Evolutionary conservation across 2,329 filamentous ascomycete species (phyloP).

Genomic region (Nigrospora oryzae): DNA sequence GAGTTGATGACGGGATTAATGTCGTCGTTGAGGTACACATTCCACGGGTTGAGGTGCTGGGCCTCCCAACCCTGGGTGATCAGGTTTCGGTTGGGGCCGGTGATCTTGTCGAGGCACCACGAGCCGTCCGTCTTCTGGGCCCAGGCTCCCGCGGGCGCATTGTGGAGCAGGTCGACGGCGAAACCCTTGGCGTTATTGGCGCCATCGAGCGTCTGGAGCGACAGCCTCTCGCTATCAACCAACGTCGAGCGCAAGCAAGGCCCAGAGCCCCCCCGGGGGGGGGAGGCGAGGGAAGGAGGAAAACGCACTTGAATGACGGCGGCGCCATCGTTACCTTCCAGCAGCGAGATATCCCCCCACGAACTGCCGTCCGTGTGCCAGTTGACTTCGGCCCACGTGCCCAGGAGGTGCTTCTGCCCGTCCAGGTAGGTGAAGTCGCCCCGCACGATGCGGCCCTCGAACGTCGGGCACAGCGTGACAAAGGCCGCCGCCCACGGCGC

Average conservation of each 20-base stretch:
- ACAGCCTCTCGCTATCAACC: too few species aligned
- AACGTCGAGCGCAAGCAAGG: neutral
- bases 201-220: slow-evolving; percentile 7
- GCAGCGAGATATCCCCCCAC: slow-evolving; percentile 12
- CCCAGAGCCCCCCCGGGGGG: too few species aligned
- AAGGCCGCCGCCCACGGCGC: slow-evolving; percentile 8
- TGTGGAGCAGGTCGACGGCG: slow-evolving; percentile 7
- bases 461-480: slow-evolving; percentile 9
- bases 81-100: slow-evolving; percentile 8
- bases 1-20: slow-evolving; percentile 13
- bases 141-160: slow-evolving; percentile 8
- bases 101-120: slow-evolving; percentile 13
- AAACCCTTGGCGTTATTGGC: slow-evolving; percentile 8
- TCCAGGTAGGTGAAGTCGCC: slow-evolving; percentile 7
- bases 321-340: slow-evolving; percentile 13
- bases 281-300: neutral
- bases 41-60: slow-evolving; percentile 7
- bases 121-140: slow-evolving; percentile 11
- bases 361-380: slow-evolving; percentile 8
- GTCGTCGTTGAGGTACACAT: slow-evolving; percentile 9
- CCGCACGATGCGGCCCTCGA: slow-evolving; percentile 11
- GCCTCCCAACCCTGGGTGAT: slow-evolving; percentile 9
- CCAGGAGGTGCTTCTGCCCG: slow-evolving; percentile 8
- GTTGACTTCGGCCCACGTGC: slow-evolving; percentile 12
- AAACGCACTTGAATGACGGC: slow-evolving; percentile 5